Base-by-base conservation (phyloP, 2,329 filamentous ascomycete species). In the Xylogone sp. region DNA sequence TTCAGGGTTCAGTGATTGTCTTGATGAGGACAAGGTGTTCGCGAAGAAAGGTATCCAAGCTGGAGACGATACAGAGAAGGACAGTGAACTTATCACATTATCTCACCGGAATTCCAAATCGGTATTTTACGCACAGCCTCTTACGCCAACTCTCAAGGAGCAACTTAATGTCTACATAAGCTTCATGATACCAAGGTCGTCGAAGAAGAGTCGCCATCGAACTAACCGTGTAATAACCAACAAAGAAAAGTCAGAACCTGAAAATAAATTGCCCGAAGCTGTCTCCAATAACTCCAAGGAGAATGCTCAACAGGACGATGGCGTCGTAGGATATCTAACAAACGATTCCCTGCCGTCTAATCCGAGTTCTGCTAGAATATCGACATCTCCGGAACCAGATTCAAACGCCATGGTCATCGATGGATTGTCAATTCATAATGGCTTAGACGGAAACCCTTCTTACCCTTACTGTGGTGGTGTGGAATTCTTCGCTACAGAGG, bases 281-380 rank as follows among this genome's bases (percentile, higher is more conserved):
- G 5, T 16, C n/a, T 13, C 34, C n/a, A 16, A 39, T 18, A 4
- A 39, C 34, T 39, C 13, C n/a, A 39, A 16, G 6, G n/a, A 39
- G 34, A 39, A 39, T 16, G 8, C 8, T 16, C 10, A 13, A 39
- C 10, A 39, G 34, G 10, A 9, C n/a, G 34, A 16, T 4, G 10
- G 5, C 34, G n/a, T 39, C n/a, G 34, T 16, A 39, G 34, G n/a
- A 39, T 39, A 39, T 39, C 8, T 39, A 39, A 9, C 34, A 16
- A 18, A 4, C 13, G n/a, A 16, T 5, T 39, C 34, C 13, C n/a
- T 7, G 5, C n/a, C n/a, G 13, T 18, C 34, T 39, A 60, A 60
- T 34, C 54, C 56, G 5, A 52, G 54, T 44, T 48, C 59, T 5
- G 54, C 56, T 18, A 61, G 60, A 7, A 60, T 58, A 1, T 49